Percentiles rank a stretch among this genome's conserved stretches.
Evolutionary conservation across 495 filamentous ascomycete genomes (phyloP).

Genomic region (Trichoderma reesei): DNA sequence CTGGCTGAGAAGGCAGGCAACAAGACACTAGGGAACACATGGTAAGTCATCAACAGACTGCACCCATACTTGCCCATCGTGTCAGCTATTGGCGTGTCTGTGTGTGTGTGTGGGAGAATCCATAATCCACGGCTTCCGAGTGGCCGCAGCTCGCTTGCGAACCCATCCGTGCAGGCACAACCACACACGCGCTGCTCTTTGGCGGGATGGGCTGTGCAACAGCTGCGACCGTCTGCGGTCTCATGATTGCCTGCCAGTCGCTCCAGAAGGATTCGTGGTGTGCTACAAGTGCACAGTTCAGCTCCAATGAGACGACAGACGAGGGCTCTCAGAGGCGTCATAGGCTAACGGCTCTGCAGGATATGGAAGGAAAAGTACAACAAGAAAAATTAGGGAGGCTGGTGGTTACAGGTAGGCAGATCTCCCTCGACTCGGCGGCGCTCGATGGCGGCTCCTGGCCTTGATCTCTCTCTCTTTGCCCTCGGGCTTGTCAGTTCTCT

Average conservation of each 20-base stretch:
- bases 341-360: constrained; percentile 37
- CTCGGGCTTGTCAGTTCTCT: neutral
- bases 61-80: constrained; percentile 2
- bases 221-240: constrained; percentile 10
- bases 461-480: neutral
- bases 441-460: neutral
- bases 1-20: constrained; percentile 80
- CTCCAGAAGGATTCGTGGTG: neutral
- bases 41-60: constrained; percentile 51
- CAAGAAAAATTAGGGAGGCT: constrained; percentile 27
- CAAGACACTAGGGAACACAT: constrained; percentile 89
- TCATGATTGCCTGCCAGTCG: neutral
- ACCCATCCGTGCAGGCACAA: constrained; percentile 10
- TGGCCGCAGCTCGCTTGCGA: constrained; percentile 13
- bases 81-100: constrained; percentile 7
- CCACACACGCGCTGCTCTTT: constrained; percentile 8
- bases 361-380: constrained; percentile 97
- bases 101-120: neutral
- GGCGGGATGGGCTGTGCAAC: constrained; percentile 10
- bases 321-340: neutral
- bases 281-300: neutral
- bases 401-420: neutral
- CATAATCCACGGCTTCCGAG: constrained; percentile 9
- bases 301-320: neutral
- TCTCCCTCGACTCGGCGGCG: neutral